Evolutionary conservation across 805 yeast species (phyloP).

Genomic region (Candida maris): DNA sequence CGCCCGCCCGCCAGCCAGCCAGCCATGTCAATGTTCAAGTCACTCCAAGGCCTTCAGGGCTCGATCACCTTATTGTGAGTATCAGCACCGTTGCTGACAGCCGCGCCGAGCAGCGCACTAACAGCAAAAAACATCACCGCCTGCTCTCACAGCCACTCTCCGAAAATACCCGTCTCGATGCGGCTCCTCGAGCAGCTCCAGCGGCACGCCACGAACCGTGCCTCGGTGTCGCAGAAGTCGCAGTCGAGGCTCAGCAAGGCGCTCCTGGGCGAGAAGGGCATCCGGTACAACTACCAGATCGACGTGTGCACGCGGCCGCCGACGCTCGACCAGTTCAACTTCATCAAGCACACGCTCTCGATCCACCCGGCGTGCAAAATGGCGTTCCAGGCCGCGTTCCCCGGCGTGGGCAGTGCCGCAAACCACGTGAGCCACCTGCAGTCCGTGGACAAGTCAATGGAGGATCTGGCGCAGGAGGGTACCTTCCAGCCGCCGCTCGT

Average conservation of each 20-base stretch:
- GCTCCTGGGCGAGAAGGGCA: constrained; percentile 16
- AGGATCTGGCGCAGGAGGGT: constrained; percentile 19
- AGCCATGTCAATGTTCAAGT: constrained; percentile 45
- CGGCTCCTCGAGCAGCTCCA: constrained; percentile 14
- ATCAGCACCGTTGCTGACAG: too few species aligned
- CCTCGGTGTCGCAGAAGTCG: constrained; percentile 2
- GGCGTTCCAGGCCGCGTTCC: constrained; percentile 30
- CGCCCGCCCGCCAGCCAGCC: too few species aligned
- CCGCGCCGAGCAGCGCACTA: too few species aligned
- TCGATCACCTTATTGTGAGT: constrained; percentile 42
- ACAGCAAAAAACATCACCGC: too few species aligned
- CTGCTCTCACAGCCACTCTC: constrained; percentile 25
- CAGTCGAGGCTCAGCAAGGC: constrained; percentile 5
- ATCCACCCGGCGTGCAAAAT: constrained; percentile 27
- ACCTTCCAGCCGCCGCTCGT: constrained; percentile 44
- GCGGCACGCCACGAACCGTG: constrained; percentile 2
- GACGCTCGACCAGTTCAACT: constrained; percentile 31
- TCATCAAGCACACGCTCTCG: constrained; percentile 25
- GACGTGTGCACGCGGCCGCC: constrained; percentile 24
- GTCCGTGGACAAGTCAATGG: constrained; percentile 16
- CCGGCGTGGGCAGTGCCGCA: constrained; percentile 16
- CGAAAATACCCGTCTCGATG: constrained; percentile 19
- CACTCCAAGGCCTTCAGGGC: constrained; percentile 44
- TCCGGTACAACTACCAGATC: constrained; percentile 22
- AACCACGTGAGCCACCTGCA: constrained; percentile 21